These are phyloP conservation scores for Bolboschoenus planiculmis DNA, from an alignment of 176 grass and related monocot species.

Conservation along the genomic window DNA sequence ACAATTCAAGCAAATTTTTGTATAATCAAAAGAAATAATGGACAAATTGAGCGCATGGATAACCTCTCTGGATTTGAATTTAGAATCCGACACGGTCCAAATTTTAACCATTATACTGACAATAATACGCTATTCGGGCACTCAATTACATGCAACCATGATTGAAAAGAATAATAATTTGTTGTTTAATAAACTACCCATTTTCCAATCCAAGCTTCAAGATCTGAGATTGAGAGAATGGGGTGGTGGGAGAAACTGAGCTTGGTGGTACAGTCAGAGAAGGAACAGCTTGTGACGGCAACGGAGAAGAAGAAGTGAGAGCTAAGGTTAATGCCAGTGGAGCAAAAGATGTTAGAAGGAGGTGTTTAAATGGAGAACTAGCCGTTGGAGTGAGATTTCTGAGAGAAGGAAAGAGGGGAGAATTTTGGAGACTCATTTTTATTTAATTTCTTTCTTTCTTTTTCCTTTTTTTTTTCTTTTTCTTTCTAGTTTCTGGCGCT, in stretches of 20 bases:
- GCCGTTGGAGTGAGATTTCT: constrained; percentile 25
- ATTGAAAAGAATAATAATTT: background rate
- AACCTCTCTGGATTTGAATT: background rate
- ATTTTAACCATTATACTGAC: background rate
- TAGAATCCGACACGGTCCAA: background rate
- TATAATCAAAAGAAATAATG: background rate
- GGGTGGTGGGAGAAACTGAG: constrained; percentile 30
- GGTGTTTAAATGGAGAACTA: constrained; percentile 5
- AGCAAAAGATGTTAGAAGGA: constrained; percentile 32
- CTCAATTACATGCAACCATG: background rate
- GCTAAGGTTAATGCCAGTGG: constrained; percentile 28
- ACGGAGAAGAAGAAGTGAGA: constrained; percentile 25
- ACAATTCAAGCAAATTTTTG: background rate
- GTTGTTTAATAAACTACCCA: constrained; percentile 33
- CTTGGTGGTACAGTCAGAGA: constrained; percentile 6
- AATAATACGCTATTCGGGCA: background rate
- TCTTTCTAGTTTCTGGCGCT: background rate
- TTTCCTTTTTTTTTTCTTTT: background rate
- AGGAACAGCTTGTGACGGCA: constrained; percentile 28
- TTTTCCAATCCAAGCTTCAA: constrained; percentile 72
- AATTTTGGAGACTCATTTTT: constrained; percentile 19
- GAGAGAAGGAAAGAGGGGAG: background rate
- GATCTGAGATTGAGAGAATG: constrained; percentile 57
- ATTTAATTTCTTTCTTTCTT: background rate
- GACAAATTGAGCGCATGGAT: background rate